phyloP scores from a whole-genome alignment of 2,329 filamentous ascomycete genomes.

The Paecilomyces formosus region DNA sequence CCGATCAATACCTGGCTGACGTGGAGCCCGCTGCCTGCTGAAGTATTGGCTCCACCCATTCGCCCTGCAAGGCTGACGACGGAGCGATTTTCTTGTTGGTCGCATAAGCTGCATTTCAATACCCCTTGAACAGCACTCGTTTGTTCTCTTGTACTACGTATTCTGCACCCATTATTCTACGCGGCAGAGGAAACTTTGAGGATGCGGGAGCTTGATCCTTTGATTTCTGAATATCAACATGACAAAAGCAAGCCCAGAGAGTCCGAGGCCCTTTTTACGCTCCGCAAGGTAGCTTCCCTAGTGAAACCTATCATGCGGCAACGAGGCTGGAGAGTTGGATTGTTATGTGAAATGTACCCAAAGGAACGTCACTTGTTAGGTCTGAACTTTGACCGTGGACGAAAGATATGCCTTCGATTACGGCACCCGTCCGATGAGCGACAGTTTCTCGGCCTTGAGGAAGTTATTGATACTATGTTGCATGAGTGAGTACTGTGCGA shows the following conservation, averaged over 20 bases:
- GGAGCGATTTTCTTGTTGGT: not conserved
- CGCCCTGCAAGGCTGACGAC: not conserved
- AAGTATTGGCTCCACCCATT: not conserved
- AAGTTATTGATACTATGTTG: conserved; percentile 82
- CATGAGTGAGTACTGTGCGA: conserved; percentile 56
- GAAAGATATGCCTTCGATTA: conserved; percentile 74
- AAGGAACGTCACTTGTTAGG: conserved; percentile 66
- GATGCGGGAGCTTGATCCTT: conserved; percentile 40
- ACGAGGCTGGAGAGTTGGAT: conserved; percentile 68
- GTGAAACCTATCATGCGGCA: conserved; percentile 95
- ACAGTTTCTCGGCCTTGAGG: conserved; percentile 73
- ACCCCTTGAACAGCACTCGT: not conserved
- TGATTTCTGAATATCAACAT: conserved; percentile 47
- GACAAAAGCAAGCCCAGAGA: conserved; percentile 42
- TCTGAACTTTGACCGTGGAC: conserved; percentile 70
- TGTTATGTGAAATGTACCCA: conserved; percentile 81
- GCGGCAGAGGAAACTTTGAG: conserved; percentile 5
- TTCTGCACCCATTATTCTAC: not conserved
- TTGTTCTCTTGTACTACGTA: not conserved
- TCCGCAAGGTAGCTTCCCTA: conserved; percentile 76
- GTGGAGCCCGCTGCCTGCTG: not conserved
- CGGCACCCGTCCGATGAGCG: conserved; percentile 66
- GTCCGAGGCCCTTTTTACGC: conserved; percentile 48
- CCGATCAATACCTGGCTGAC: not conserved
- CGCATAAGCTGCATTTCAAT: not conserved